These are phyloP conservation scores for Plantago coronopus DNA, from an alignment of 305 asterid species.

Conservation along the genomic window DNA sequence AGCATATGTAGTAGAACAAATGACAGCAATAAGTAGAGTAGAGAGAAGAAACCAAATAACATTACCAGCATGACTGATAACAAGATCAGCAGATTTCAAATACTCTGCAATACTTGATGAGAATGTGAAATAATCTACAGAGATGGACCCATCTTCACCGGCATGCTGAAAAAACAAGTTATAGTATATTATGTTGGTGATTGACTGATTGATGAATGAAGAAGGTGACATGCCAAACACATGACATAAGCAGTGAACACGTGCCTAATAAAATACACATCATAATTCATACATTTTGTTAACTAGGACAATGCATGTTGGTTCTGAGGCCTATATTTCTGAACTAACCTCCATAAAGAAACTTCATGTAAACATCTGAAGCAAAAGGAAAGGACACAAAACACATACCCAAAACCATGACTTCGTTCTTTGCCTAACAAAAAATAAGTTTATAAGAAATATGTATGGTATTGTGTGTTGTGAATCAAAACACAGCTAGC, in stretches of 20 bases:
- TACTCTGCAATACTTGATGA: conserved; percentile 85
- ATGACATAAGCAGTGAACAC: conserved; percentile 3
- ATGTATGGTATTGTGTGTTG: no score
- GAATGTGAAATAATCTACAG: conserved; percentile 70
- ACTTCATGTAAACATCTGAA: not conserved
- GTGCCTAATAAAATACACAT: no score
- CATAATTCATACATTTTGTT: no score
- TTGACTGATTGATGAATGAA: not conserved
- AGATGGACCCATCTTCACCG: conserved; percentile 53
- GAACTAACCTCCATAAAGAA: not conserved
- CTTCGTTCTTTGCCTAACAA: not conserved
- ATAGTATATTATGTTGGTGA: not conserved
- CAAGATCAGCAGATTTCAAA: conserved; percentile 79
- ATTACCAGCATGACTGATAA: conserved; percentile 88
- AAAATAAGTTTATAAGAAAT: no score
- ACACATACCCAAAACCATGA: not conserved
- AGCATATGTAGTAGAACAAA: not conserved
- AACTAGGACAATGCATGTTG: not conserved
- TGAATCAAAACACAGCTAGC: no score
- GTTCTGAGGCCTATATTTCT: not conserved
- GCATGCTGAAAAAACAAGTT: conserved; percentile 42
- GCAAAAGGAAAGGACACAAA: no score
- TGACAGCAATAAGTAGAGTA: not conserved
- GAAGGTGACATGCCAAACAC: not conserved
- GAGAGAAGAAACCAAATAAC: not conserved